Conservation (phyloP, 1,284 basidiomycete species). For the Cutaneotrichosporon mucoides region DNA sequence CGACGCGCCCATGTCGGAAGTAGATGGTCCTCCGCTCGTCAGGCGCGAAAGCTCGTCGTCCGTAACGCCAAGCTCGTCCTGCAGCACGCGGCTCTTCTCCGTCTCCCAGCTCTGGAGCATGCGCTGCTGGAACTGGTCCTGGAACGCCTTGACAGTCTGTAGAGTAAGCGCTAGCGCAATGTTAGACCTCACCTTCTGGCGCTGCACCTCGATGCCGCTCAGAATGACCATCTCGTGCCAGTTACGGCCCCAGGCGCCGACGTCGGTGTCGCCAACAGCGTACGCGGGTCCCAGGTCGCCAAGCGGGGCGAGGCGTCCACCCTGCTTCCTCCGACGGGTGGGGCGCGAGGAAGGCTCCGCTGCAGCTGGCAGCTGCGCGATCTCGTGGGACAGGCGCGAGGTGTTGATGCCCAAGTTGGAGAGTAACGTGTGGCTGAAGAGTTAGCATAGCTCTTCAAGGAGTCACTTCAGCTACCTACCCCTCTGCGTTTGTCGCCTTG, state of each 20-base stretch:
- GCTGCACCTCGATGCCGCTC: slow-evolving; percentile 43
- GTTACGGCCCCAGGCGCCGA: slow-evolving; percentile 43
- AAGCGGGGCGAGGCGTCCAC: slow-evolving; percentile 21
- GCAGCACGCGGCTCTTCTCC: slow-evolving; percentile 41
- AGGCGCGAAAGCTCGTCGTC: slow-evolving; percentile 41
- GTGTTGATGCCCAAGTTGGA: slow-evolving; percentile 47
- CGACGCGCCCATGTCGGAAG: slow-evolving; percentile 13
- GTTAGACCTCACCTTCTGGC: slow-evolving; percentile 31
- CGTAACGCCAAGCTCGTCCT: slow-evolving; percentile 47
- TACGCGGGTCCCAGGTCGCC: slow-evolving; percentile 32
- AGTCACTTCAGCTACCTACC: slow-evolving; percentile 24
- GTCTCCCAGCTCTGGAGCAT: slow-evolving; percentile 43
- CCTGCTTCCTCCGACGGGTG: slow-evolving; percentile 19
- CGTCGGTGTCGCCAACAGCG: slow-evolving; percentile 34
- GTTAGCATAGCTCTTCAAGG: neutral
- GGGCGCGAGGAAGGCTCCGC: slow-evolving; percentile 10
- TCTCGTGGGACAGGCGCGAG: slow-evolving; percentile 39
- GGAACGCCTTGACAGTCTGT: slow-evolving; percentile 43
- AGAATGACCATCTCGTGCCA: slow-evolving; percentile 49
- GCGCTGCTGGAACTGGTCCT: slow-evolving; percentile 43
- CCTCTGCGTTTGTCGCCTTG: slow-evolving; percentile 31
- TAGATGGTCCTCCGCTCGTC: slow-evolving; percentile 6
- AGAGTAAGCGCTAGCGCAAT: neutral
- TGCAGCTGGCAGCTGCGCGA: slow-evolving; percentile 32
- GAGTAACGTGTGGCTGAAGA: slow-evolving; percentile 32